These are phyloP conservation scores for Penicillium sp. DNA, from an alignment of 2,329 filamentous ascomycete species.

Conservation along the genomic window DNA sequence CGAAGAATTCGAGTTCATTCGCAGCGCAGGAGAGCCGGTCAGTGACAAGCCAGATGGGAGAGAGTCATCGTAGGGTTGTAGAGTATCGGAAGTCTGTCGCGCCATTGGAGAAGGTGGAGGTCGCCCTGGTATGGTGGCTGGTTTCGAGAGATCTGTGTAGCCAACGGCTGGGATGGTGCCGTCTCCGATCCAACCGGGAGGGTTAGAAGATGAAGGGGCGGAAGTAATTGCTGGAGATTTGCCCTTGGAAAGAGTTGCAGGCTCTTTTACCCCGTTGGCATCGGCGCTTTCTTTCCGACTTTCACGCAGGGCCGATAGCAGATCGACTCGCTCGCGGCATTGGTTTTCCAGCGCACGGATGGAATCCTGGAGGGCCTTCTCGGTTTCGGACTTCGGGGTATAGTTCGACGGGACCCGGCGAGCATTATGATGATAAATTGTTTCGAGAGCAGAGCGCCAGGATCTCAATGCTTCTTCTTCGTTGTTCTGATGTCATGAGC, in stretches of 20 bases:
- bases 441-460: conserved; percentile 86
- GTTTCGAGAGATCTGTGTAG: conserved; percentile 80
- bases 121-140: conserved; percentile 61
- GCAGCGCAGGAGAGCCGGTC: conserved; percentile 24
- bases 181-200: conserved; percentile 71
- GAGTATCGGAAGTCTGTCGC: conserved; percentile 27
- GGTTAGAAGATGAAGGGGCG: conserved; percentile 26
- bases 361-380: conserved; percentile 80
- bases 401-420: conserved; percentile 73
- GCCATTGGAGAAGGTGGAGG: conserved; percentile 26
- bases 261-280: conserved; percentile 27
- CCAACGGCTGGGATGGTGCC: conserved; percentile 80
- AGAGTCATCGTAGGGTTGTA: conserved; percentile 18
- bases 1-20: conserved; percentile 34
- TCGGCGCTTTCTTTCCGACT: conserved; percentile 57
- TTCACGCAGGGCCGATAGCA: conserved; percentile 78
- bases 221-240: conserved; percentile 27
- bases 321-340: conserved; percentile 89
- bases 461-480: conserved; percentile 87
- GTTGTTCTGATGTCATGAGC: conserved; percentile 68
- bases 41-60: conserved; percentile 14
- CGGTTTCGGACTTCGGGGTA: conserved; percentile 76
- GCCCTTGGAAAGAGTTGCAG: conserved; percentile 32
- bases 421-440: conserved; percentile 84
- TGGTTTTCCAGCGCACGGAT: conserved; percentile 82